phyloP scores from a whole-genome alignment of 495 filamentous ascomycete species.

The Penicillium diatomitis region DNA sequence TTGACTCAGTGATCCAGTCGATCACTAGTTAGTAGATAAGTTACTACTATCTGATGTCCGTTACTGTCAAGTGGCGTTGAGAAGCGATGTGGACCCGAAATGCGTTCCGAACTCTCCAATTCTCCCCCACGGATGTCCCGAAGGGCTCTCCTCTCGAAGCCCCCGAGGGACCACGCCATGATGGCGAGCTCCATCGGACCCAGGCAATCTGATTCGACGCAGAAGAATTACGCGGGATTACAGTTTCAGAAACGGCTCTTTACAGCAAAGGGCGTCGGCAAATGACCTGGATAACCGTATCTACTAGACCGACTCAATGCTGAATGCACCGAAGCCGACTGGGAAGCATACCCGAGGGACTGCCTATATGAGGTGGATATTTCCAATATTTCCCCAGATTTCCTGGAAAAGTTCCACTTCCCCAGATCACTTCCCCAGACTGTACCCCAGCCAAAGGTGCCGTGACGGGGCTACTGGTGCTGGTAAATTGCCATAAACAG shows the following conservation, averaged over 20 bases:
- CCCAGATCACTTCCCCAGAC: not conserved
- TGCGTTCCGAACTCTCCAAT: constrained; percentile 2
- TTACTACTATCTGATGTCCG: not conserved
- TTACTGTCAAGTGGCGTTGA: not conserved
- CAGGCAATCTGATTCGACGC: not conserved
- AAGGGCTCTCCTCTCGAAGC: not conserved
- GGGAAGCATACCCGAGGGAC: not conserved
- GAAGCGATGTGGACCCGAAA: constrained; percentile 17
- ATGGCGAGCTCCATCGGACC: not conserved
- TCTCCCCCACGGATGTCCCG: constrained; percentile 11
- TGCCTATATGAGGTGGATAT: constrained; percentile 4
- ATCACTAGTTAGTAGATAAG: too few species aligned
- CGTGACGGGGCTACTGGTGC: too few species aligned
- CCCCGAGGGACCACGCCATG: too few species aligned
- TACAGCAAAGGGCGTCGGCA: too few species aligned
- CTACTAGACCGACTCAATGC: too few species aligned
- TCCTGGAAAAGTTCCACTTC: constrained; percentile 2
- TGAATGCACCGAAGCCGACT: too few species aligned
- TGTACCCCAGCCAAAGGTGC: not conserved
- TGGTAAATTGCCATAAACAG: too few species aligned
- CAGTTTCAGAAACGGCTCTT: too few species aligned
- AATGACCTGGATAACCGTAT: too few species aligned
- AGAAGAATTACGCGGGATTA: too few species aligned
- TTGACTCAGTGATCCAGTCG: too few species aligned
- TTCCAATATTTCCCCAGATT: not conserved